These are phyloP conservation scores for Papiliotrema flavescens DNA, from an alignment of 1,284 basidiomycete species.

Conservation along the genomic window DNA sequence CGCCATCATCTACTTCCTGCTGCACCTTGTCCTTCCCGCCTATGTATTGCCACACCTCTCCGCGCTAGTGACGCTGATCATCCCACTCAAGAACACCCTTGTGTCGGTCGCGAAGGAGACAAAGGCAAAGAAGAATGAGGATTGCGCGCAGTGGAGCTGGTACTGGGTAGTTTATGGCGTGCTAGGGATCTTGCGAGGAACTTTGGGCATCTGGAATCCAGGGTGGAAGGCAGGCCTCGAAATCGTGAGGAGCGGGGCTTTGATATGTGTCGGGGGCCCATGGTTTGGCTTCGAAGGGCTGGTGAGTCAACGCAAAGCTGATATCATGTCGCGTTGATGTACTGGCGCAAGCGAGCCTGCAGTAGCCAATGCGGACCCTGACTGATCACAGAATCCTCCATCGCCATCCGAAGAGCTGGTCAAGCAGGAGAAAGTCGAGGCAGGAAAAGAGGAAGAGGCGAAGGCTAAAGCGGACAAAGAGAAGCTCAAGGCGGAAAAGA, in stretches of 20 bases:
- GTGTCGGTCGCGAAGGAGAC: constrained; percentile 1
- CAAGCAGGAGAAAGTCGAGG: background rate
- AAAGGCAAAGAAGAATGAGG: constrained; percentile 4
- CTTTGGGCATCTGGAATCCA: constrained; percentile 10
- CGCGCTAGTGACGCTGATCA: constrained; percentile 15
- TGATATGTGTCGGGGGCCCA: constrained; percentile 16
- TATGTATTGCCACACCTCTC: constrained; percentile 18
- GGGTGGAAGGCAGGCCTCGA: constrained; percentile 13
- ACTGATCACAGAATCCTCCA: background rate
- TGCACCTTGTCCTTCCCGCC: constrained; percentile 15
- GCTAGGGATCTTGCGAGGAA: constrained; percentile 9
- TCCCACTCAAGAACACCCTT: constrained; percentile 16
- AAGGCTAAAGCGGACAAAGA: background rate
- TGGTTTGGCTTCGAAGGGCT: constrained; percentile 19
- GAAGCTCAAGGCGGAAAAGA: background rate
- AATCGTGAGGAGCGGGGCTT: constrained; percentile 9
- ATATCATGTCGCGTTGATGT: no score
- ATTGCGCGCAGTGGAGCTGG: constrained; percentile 14
- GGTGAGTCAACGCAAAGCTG: constrained; percentile 7
- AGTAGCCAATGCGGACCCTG: no score
- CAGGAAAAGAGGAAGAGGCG: background rate
- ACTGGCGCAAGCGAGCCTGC: no score
- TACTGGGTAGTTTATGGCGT: constrained; percentile 19
- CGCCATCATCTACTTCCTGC: constrained; percentile 6
- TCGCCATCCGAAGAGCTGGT: background rate